Base-by-base conservation (phyloP, 176 grass and related monocot species). In the Pharus latifolius region DNA sequence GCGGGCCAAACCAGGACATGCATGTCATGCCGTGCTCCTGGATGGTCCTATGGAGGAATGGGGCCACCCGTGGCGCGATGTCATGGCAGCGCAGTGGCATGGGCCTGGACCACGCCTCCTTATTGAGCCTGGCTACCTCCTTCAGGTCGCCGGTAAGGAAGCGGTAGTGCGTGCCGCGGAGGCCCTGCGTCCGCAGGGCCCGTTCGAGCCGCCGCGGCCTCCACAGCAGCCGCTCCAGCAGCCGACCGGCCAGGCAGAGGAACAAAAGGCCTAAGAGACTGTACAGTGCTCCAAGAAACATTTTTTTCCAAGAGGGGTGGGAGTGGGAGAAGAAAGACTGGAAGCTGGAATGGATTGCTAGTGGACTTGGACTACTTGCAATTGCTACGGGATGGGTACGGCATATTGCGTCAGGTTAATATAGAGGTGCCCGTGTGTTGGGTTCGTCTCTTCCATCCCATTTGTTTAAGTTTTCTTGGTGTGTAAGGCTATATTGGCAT, bases 1-100 rank as follows among this genome's bases (percentile, higher is more conserved):
- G 15, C 0, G 91, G 73, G 25, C 83, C 91, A 6, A 79, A 67
- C 91, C 91, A 96, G 2, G 70, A 58, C 37, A 90, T 24, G 46
- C 68, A 79, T 7, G 45, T 33, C 53, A 63, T 82, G n/a, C 82
- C 82, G 37, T 92, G 74, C 5, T 82, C 72, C 65, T 20, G 30
- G 43, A 88, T 49, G 42, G 47, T 47, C 15, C 11, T 45, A 29
- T 92, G 19, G 42, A 82, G 75, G 48, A 88, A 84, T 2, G 81
- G 80, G 10, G 20, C 26, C 8, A 92, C 73, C 0, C 64, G 81
- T 18, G 61, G 65, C 1, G 77, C 72, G 61, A 88, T 84, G 63
- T 82, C 49, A 34, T 88, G 89, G 44, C 76, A 84, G 11, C 80
- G 27, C 13, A 82, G 61, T 37, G 67, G 77, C 67, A 88, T 10